A percentile compares a stretch with the other conserved stretches of the same genome.
phyloP scores from a whole-genome alignment of 805 yeast genomes.

The Nematodospora valgi region DNA sequence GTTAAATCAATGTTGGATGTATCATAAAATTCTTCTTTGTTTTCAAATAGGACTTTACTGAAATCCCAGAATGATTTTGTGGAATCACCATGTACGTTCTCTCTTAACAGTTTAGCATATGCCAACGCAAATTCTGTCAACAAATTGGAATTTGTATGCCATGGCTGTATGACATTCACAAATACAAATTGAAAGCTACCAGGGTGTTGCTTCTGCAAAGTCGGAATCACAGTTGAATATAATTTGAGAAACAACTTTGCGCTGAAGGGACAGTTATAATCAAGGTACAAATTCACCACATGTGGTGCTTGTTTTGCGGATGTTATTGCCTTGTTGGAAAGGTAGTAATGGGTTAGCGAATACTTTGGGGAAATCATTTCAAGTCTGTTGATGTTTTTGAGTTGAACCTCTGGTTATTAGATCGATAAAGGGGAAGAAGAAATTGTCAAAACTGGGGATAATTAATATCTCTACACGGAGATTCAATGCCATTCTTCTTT shows the following conservation, averaged over 20 bases:
- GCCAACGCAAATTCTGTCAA: slow-evolving; percentile 72
- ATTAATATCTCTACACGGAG: not conserved
- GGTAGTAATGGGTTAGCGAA: slow-evolving; percentile 33
- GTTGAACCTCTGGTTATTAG: too few relatives aligned
- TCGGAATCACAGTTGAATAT: slow-evolving; percentile 50
- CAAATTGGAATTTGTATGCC: slow-evolving; percentile 76
- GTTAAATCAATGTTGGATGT: slow-evolving; percentile 50
- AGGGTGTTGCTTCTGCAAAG: slow-evolving; percentile 42
- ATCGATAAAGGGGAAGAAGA: not conserved
- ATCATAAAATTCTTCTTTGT: slow-evolving; percentile 58
- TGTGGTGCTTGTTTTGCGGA: slow-evolving; percentile 25
- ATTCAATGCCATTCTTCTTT: too few relatives aligned
- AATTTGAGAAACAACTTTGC: slow-evolving; percentile 61
- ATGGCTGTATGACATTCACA: slow-evolving; percentile 80
- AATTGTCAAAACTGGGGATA: not conserved
- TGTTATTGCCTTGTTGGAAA: slow-evolving; percentile 17
- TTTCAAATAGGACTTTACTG: slow-evolving; percentile 52
- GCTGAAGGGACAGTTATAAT: slow-evolving; percentile 76
- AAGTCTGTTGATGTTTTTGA: too few relatives aligned
- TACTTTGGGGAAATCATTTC: slow-evolving; percentile 44
- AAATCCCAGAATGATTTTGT: slow-evolving; percentile 40
- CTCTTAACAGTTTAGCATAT: slow-evolving; percentile 60
- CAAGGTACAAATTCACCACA: slow-evolving; percentile 62
- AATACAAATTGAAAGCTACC: slow-evolving; percentile 57
- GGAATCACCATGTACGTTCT: slow-evolving; percentile 12